Evolutionary conservation across 371 early-diverging fungal genomes (phyloP).

Genomic region (Syncephalis plumigaleata): DNA sequence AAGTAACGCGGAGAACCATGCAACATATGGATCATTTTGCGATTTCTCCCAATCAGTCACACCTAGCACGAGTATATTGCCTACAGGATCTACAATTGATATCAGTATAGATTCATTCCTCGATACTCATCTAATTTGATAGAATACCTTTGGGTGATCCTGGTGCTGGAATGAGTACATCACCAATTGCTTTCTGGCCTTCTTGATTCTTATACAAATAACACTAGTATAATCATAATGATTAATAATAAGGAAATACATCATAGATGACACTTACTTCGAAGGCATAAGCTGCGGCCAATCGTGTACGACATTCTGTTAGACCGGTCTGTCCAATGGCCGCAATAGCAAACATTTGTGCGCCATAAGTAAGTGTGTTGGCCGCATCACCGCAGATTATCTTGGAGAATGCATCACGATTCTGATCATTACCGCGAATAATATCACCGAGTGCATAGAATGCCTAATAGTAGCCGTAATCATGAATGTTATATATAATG

Average conservation of each 20-base stretch:
- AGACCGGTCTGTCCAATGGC: constrained; percentile 26
- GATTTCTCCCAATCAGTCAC: constrained; percentile 59
- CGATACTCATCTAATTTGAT: not conserved
- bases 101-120: not conserved
- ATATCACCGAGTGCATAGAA: constrained; percentile 70
- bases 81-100: not conserved
- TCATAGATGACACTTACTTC: constrained; percentile 18
- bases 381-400: constrained; percentile 1
- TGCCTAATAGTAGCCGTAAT: too few species aligned
- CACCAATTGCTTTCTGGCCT: not conserved
- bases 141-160: not conserved
- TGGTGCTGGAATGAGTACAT: too few species aligned
- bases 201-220: not conserved
- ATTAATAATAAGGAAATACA: not conserved
- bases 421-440: constrained; percentile 45
- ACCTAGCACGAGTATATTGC: constrained; percentile 15
- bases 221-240: not conserved
- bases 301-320: constrained; percentile 41
- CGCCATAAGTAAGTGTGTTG: constrained; percentile 28
- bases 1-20: constrained; percentile 78
- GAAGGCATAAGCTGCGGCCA: constrained; percentile 55
- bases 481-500: too few species aligned
- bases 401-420: constrained; percentile 44
- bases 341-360: constrained; percentile 29
- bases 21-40: constrained; percentile 55